Conservation (phyloP, 2,329 filamentous ascomycete species). For the Pseudocercospora eumusae region DNA sequence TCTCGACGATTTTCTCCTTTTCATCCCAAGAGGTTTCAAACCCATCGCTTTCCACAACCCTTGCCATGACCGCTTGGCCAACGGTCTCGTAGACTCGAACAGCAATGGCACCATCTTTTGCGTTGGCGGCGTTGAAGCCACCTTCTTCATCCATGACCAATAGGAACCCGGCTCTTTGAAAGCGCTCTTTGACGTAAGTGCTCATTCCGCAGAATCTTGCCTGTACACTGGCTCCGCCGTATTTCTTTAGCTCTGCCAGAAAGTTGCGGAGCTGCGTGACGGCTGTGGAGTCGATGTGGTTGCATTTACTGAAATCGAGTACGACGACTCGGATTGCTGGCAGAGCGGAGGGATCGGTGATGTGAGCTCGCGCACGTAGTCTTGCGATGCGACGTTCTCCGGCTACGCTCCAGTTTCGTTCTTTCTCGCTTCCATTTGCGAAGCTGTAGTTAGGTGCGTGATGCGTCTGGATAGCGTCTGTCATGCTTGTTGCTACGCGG, state of each 20-base stretch:
- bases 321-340: constrained; percentile 53
- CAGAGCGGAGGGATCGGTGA: constrained; percentile 36
- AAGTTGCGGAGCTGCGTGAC: constrained; percentile 54
- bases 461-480: constrained; percentile 55
- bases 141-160: constrained; percentile 25
- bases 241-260: constrained; percentile 52
- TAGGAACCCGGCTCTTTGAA: constrained; percentile 30
- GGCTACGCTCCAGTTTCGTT: constrained; percentile 59
- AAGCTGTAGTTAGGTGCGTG: constrained; percentile 46
- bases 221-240: constrained; percentile 51
- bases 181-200: constrained; percentile 40
- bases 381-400: constrained; percentile 51
- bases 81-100: constrained; percentile 15
- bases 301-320: constrained; percentile 55
- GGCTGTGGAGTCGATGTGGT: constrained; percentile 58
- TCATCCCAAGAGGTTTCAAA: constrained; percentile 17
- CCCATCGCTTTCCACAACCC: constrained; percentile 7
- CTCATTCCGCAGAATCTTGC: constrained; percentile 55
- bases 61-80: constrained; percentile 13
- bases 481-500: constrained; percentile 51
- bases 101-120: constrained; percentile 13
- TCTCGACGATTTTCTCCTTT: constrained; percentile 20
- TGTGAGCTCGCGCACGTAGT: constrained; percentile 47
- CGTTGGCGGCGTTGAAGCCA: constrained; percentile 11
- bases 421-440: constrained; percentile 40